Evolutionary conservation across 345 rosid species (phyloP), one percentile per base, ranked within the genome.

Genomic region (Eucalyptus curtisii): DNA sequence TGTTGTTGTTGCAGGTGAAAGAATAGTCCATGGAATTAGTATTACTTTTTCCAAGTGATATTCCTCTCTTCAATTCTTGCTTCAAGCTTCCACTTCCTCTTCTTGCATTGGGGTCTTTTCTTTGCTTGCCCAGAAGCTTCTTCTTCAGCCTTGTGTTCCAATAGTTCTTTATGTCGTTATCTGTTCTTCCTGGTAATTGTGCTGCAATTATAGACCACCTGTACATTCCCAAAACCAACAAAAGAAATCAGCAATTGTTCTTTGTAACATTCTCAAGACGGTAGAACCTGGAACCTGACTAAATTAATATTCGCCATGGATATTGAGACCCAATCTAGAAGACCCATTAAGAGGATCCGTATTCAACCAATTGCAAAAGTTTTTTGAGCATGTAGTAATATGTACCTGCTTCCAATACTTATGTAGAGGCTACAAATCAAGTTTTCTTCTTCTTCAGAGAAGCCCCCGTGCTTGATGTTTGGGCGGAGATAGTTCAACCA

Each of bases 401-500:
- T 22, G 25, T 89, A 92, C 97, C 97, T 95, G 96, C 97, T 95
- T 47, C 97, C 97, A 87, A 95, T 93, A 87, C 92, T 93, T 66
- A 91, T 92, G 87, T 94, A 93, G 87, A 95, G 96, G 88, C 91
- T 92, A 88, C 94, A 94, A 31, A 95, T 95, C 85, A 94, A 88
- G 90, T 91, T 89, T 88, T 95, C 96, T 91, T 95, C 97, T 90
- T 95, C 96, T 68, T 95, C 95, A 13, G 96, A 92, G 91, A 95
- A 95, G 33, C 94, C 95, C 84, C 97, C 97, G 86, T 94, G 97
- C 88, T 92, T 95, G 90, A 95, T 90, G 90, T 95, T 92, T 13
- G 97, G 97, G 25, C 96, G 91, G 52, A 95, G 95, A 90, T 95
- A 95, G 88, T 95, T 95, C 40, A 95, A 90, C 97, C 97, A 95